These are phyloP conservation scores for Pugionium cornutum DNA, from an alignment of 345 rosid genomes.

Conservation along the genomic window DNA sequence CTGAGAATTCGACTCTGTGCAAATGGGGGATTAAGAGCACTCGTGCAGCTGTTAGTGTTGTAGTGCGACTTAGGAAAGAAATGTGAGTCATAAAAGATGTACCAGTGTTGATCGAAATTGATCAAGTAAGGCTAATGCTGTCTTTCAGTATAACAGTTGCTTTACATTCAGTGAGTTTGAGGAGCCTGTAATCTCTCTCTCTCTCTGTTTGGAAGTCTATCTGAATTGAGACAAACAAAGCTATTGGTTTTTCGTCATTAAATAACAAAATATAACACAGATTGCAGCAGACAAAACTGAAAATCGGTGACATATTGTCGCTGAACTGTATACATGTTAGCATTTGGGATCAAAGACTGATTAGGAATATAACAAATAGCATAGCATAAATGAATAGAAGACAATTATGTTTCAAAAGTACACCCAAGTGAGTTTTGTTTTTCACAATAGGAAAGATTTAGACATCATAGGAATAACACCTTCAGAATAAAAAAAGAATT, in stretches of 20 bases:
- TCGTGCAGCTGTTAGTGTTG: slow-evolving; percentile 83
- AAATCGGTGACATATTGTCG: background rate
- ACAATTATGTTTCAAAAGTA: background rate
- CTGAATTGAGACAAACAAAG: too few species aligned
- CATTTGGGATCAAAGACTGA: background rate
- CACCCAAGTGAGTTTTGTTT: background rate
- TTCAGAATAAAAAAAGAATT: slow-evolving; percentile 20
- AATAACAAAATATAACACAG: too few species aligned
- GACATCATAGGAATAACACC: slow-evolving; percentile 8
- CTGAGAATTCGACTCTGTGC: slow-evolving; percentile 70
- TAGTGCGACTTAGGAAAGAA: slow-evolving; percentile 83
- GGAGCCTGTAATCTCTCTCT: slow-evolving; percentile 54
- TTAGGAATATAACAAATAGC: background rate
- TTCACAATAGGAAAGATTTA: slow-evolving; percentile 23
- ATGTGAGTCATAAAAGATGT: slow-evolving; percentile 81
- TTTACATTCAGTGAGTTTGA: slow-evolving; percentile 94
- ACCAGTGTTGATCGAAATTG: slow-evolving; percentile 89
- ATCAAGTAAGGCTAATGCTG: slow-evolving; percentile 54
- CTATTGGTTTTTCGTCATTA: too few species aligned
- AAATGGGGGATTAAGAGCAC: slow-evolving; percentile 72
- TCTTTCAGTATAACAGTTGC: slow-evolving; percentile 85
- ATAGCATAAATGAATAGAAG: background rate
- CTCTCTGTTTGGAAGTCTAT: too few species aligned
- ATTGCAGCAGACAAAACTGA: too few species aligned
- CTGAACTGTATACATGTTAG: background rate